These are phyloP conservation scores for Cucurbita moschata DNA, from an alignment of 306 rosid species.

Conservation along the genomic window DNA sequence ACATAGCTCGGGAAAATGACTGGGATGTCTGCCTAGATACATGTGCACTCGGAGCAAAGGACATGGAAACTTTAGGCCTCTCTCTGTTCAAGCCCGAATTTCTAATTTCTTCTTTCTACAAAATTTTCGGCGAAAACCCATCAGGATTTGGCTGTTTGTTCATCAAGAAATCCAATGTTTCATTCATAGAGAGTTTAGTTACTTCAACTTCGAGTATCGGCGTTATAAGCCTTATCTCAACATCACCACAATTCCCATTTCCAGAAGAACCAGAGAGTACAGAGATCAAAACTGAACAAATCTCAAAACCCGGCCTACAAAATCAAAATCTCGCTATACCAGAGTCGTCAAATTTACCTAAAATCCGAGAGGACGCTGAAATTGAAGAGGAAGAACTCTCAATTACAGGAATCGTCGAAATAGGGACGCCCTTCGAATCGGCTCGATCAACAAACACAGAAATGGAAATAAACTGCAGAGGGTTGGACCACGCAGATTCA, in stretches of 20 bases:
- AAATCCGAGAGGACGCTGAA: neutral
- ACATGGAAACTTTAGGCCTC: constrained; percentile 62
- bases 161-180: constrained; percentile 49
- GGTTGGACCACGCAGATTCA: constrained; percentile 67
- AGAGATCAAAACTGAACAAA: constrained; percentile 6
- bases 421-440: constrained; percentile 10
- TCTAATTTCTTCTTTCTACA: constrained; percentile 57
- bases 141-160: constrained; percentile 78
- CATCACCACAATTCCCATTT: constrained; percentile 11
- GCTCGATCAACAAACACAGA: constrained; percentile 5
- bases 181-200: constrained; percentile 25
- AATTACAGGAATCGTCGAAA: constrained; percentile 23
- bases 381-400: constrained; percentile 3
- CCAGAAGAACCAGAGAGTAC: neutral
- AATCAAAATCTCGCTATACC: neutral
- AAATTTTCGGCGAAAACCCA: constrained; percentile 63
- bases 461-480: constrained; percentile 24
- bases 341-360: neutral
- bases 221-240: constrained; percentile 42
- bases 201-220: constrained; percentile 32
- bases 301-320: neutral
- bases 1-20: constrained; percentile 61
- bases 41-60: constrained; percentile 65
- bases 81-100: constrained; percentile 75
- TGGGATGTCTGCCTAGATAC: constrained; percentile 74